A percentile compares a stretch with the other conserved stretches of the same genome.
Conservation (phyloP, 768 basidiomycete genomes). For the Serendipita vermifera region DNA sequence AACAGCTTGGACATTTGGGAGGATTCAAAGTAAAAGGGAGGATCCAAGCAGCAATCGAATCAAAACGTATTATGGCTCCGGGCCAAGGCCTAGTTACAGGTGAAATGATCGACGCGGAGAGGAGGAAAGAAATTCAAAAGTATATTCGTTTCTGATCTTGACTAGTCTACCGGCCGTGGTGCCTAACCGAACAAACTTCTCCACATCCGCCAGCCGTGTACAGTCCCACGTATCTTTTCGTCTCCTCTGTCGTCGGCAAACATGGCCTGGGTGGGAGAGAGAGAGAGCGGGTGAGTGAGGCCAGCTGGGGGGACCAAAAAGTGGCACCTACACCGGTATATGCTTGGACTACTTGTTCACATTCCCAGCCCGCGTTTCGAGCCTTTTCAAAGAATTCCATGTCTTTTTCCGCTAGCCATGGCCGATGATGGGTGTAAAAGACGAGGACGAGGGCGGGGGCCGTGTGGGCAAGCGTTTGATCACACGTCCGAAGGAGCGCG, state of each 20-base stretch:
- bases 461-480: constrained; percentile 10
- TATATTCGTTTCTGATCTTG: too few relatives aligned
- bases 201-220: constrained; percentile 67
- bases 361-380: constrained; percentile 49
- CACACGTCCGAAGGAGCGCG: constrained; percentile 64
- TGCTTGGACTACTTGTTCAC: constrained; percentile 52
- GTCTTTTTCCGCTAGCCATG: constrained; percentile 69
- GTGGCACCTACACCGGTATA: constrained; percentile 42
- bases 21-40: background rate
- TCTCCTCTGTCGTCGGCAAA: constrained; percentile 80
- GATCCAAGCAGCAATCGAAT: too few relatives aligned
- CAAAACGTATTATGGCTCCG: too few relatives aligned
- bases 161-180: too few relatives aligned
- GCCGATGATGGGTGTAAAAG: constrained; percentile 83
- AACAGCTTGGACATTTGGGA: constrained; percentile 5
- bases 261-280: constrained; percentile 50
- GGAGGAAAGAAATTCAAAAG: too few relatives aligned
- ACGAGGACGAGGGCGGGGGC: constrained; percentile 39
- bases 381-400: constrained; percentile 70
- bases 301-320: background rate
- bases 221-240: constrained; percentile 59
- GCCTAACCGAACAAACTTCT: too few relatives aligned
- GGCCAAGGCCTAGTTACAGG: too few relatives aligned
- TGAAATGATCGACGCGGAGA: too few relatives aligned
- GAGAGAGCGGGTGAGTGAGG: background rate